phyloP scores from a whole-genome alignment of 2,329 filamentous ascomycete genomes.

The Colletotrichum zoysiae region DNA sequence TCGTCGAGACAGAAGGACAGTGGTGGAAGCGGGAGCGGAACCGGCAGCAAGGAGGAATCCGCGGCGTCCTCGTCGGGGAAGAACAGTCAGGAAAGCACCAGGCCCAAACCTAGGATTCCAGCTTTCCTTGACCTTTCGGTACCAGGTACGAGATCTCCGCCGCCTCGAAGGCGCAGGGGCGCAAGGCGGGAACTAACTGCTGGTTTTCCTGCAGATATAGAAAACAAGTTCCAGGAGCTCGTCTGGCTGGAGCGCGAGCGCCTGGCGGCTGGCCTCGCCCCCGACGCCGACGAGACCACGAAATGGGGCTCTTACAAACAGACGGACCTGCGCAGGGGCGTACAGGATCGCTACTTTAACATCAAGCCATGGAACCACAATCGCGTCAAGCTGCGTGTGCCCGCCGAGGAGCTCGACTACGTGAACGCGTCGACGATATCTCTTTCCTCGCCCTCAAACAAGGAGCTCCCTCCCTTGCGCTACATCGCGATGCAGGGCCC shows the following conservation, averaged over 20 bases:
- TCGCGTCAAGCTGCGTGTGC: conserved; percentile 83
- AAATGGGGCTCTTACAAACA: conserved; percentile 54
- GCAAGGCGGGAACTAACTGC: conserved; percentile 25
- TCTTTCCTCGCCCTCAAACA: conserved; percentile 60
- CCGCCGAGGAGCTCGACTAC: conserved; percentile 79
- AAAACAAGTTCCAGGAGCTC: conserved; percentile 64
- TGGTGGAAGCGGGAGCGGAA: conserved; percentile 28
- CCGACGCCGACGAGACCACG: conserved; percentile 50
- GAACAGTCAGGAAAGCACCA: conserved; percentile 18
- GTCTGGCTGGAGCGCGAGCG: conserved; percentile 66
- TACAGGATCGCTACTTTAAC: conserved; percentile 86
- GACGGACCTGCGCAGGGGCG: conserved; percentile 48
- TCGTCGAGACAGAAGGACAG: conserved; percentile 30
- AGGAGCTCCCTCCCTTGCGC: conserved; percentile 57
- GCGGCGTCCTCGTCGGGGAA: conserved; percentile 21
- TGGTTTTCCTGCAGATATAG: conserved; percentile 35
- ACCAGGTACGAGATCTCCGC: conserved; percentile 49
- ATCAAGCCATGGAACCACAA: conserved; percentile 92
- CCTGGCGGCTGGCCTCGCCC: conserved; percentile 54
- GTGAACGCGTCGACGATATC: conserved; percentile 84
- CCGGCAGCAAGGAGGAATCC: conserved; percentile 26
- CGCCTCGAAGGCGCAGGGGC: conserved; percentile 23
- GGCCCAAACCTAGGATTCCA: conserved; percentile 50
- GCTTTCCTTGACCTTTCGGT: conserved; percentile 54
- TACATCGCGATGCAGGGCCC: conserved; percentile 98